Percentiles rank a stretch among this genome's conserved stretches.
Conservation (phyloP, 2,329 filamentous ascomycete genomes). For the Cadophora gregata region DNA sequence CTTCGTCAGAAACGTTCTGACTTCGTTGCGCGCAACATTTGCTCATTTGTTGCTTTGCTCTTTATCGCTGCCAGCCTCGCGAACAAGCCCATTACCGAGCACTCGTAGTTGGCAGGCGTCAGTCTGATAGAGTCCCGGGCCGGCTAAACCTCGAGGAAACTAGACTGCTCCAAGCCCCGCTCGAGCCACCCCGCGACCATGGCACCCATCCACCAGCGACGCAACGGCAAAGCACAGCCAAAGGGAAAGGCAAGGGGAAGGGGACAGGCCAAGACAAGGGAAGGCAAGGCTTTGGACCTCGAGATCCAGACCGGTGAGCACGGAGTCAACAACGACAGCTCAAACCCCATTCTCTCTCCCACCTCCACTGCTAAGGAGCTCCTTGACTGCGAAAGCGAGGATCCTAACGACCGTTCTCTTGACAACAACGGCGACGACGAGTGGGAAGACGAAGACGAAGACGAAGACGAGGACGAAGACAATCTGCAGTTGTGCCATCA, state of each 20-base stretch:
- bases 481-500: neutral
- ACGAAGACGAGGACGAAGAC: conserved; percentile 7
- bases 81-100: too few relatives aligned
- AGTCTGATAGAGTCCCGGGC: neutral
- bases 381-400: neutral
- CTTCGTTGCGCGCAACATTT: neutral
- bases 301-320: neutral
- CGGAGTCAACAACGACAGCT: neutral
- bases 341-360: neutral
- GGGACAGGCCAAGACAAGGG: neutral
- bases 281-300: neutral
- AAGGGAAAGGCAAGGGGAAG: neutral
- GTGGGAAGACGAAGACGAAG: neutral
- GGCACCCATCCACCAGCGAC: neutral
- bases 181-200: neutral
- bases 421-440: conserved; percentile 10
- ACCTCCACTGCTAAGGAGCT: neutral
- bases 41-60: neutral
- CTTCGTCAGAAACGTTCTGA: neutral
- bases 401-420: conserved; percentile 3
- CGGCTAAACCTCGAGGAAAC: neutral
- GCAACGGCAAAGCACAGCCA: neutral
- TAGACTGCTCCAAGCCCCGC: neutral
- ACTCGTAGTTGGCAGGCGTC: too few relatives aligned
- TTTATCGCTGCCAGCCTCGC: neutral